Conservation (phyloP, 2,329 filamentous ascomycete genomes). For the Diaporthe velutina region DNA sequence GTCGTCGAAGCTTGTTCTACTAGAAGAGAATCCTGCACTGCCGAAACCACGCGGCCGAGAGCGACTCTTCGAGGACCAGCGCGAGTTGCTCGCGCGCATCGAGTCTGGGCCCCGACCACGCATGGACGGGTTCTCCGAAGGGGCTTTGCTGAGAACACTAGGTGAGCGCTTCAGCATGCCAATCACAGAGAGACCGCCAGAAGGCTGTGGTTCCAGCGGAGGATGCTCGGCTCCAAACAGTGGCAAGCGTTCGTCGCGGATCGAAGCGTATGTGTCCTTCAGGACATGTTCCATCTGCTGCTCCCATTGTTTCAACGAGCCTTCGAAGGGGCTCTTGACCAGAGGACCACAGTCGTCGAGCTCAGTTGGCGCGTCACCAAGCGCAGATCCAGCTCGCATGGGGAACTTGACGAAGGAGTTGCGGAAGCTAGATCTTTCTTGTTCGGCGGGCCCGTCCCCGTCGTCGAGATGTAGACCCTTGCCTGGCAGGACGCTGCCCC, state of each 20-base stretch:
- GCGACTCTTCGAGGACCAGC: slow-evolving; percentile 89
- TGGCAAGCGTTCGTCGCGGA: slow-evolving; percentile 87
- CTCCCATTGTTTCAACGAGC: slow-evolving; percentile 85
- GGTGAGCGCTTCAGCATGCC: slow-evolving; percentile 86
- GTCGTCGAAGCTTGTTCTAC: slow-evolving; percentile 94
- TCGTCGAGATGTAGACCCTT: slow-evolving; percentile 48
- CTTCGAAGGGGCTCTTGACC: slow-evolving; percentile 82
- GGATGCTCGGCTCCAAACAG: slow-evolving; percentile 78
- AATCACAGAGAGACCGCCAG: slow-evolving; percentile 73
- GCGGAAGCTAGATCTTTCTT: slow-evolving; percentile 56
- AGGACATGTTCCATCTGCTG: slow-evolving; percentile 89
- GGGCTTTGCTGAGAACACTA: slow-evolving; percentile 92
- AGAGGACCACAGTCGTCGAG: slow-evolving; percentile 78
- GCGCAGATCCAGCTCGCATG: slow-evolving; percentile 58
- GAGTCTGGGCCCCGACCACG: slow-evolving; percentile 79
- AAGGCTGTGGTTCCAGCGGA: slow-evolving; percentile 63
- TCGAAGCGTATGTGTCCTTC: slow-evolving; percentile 91
- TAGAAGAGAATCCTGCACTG: slow-evolving; percentile 86
- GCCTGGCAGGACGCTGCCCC: slow-evolving; percentile 66
- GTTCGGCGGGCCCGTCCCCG: slow-evolving; percentile 51
- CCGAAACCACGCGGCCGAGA: slow-evolving; percentile 83
- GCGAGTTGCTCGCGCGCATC: slow-evolving; percentile 65
- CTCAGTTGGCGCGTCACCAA: slow-evolving; percentile 53
- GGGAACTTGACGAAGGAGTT: slow-evolving; percentile 64
- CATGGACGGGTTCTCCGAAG: slow-evolving; percentile 81